These are phyloP conservation scores for Lyophyllum atratum DNA, from an alignment of 768 basidiomycete genomes.

Conservation along the genomic window DNA sequence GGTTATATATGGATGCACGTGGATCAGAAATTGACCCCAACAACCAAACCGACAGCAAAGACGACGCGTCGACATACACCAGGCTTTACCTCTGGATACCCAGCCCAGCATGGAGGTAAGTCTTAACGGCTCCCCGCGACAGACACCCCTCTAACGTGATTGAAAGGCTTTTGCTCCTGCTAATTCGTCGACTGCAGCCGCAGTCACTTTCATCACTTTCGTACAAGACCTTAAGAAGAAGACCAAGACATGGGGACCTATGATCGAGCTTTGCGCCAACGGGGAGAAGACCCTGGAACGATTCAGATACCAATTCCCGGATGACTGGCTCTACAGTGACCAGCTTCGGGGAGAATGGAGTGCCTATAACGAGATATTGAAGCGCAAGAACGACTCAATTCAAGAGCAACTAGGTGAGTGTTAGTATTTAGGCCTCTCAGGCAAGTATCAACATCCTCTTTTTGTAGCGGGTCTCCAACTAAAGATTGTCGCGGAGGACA, in stretches of 20 bases:
- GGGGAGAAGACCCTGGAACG: slow-evolving; percentile 98
- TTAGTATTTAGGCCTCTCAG: neutral
- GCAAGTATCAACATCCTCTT: neutral
- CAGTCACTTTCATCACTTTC: slow-evolving; percentile 98
- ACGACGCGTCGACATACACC: slow-evolving; percentile 26
- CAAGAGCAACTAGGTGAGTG: slow-evolving; percentile 92
- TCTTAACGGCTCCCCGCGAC: slow-evolving; percentile 3
- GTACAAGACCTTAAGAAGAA: slow-evolving; percentile 99
- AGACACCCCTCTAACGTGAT: slow-evolving; percentile 9
- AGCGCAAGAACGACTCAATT: slow-evolving; percentile 97
- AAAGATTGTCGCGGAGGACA: slow-evolving; percentile 99
- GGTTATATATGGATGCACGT: slow-evolving; percentile 25
- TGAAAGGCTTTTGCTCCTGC: slow-evolving; percentile 67
- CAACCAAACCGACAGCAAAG: slow-evolving; percentile 14
- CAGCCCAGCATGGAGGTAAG: slow-evolving; percentile 29
- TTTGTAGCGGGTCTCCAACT: slow-evolving; percentile 88
- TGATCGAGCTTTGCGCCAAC: slow-evolving; percentile 91
- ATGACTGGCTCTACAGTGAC: slow-evolving; percentile 98
- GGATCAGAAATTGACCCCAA: slow-evolving; percentile 10
- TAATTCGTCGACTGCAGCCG: slow-evolving; percentile 94
- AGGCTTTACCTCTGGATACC: slow-evolving; percentile 7
- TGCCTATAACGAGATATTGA: slow-evolving; percentile 96
- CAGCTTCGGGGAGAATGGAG: slow-evolving; percentile 98
- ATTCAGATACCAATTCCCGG: slow-evolving; percentile 94
- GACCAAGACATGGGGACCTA: slow-evolving; percentile 93